Percentiles rank a stretch among this genome's conserved stretches.
Evolutionary conservation across 2,329 filamentous ascomycete genomes (phyloP).

Genomic region (Clonostachys rosea): DNA sequence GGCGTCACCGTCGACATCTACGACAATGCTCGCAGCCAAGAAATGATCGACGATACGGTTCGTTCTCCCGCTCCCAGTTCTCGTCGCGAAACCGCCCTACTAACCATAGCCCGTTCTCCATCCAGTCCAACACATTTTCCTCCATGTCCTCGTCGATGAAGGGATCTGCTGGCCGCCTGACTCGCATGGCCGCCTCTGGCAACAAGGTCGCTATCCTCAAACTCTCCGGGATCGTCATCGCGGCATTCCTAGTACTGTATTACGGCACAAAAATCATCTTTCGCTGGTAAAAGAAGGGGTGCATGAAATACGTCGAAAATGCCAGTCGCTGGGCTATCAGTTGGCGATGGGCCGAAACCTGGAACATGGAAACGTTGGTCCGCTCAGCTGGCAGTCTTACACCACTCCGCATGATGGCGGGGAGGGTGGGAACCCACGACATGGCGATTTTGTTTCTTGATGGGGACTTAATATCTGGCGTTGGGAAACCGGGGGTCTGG

Average conservation of each 20-base stretch:
- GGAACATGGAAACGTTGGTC: too few species aligned
- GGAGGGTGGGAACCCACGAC: too few species aligned
- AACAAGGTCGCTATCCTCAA: slow-evolving; percentile 92
- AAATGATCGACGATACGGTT: slow-evolving; percentile 84
- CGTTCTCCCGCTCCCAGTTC: slow-evolving; percentile 13
- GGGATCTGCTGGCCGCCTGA: slow-evolving; percentile 76
- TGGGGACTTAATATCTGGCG: too few species aligned
- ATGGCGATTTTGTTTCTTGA: too few species aligned
- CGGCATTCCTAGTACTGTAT: slow-evolving; percentile 68
- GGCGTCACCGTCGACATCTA: slow-evolving; percentile 97
- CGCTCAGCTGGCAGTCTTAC: too few species aligned
- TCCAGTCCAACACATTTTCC: slow-evolving; percentile 83
- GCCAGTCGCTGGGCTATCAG: too few species aligned
- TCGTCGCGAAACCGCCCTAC: background rate
- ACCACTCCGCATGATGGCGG: too few species aligned
- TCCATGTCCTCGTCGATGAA: slow-evolving; percentile 79
- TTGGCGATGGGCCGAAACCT: too few species aligned
- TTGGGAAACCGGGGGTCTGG: too few species aligned
- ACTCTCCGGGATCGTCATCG: slow-evolving; percentile 78
- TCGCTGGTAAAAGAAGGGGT: background rate
- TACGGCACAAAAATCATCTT: slow-evolving; percentile 65
- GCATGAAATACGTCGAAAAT: too few species aligned
- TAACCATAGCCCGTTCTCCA: background rate
- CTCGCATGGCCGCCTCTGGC: slow-evolving; percentile 84
- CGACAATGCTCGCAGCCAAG: slow-evolving; percentile 86